phyloP scores from a whole-genome alignment of 1,284 basidiomycete genomes.

The Ganoderma lucidum region DNA sequence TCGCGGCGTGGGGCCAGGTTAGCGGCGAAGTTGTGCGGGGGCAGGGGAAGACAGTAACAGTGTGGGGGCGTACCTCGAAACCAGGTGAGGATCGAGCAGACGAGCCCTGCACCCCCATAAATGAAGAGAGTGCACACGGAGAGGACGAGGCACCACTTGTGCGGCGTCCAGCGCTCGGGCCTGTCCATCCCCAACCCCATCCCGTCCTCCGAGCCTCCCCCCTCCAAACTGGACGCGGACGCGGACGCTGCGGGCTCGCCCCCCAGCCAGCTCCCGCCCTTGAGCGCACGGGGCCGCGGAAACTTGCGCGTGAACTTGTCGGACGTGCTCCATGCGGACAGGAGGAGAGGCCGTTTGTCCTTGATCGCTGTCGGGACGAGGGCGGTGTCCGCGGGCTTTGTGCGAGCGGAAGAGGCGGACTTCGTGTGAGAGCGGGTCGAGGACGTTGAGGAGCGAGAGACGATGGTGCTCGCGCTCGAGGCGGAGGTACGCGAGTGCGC shows the following conservation, averaged over 20 bases:
- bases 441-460: slow-evolving; percentile 21
- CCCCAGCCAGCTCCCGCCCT: slow-evolving; percentile 31
- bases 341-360: slow-evolving; percentile 31
- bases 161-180: slow-evolving; percentile 56
- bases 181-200: slow-evolving; percentile 48
- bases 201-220: slow-evolving; percentile 47
- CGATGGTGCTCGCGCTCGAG: slow-evolving; percentile 28
- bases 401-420: neutral
- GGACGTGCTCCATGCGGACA: slow-evolving; percentile 42
- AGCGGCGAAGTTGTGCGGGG: neutral
- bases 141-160: slow-evolving; percentile 64
- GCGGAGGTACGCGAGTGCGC: slow-evolving; percentile 22
- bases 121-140: slow-evolving; percentile 59
- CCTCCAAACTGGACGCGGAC: slow-evolving; percentile 29
- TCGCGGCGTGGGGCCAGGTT: too few relatives aligned
- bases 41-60: neutral
- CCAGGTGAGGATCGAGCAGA: slow-evolving; percentile 62
- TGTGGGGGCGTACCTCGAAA: slow-evolving; percentile 56
- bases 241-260: neutral
- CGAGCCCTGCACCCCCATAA: slow-evolving; percentile 56
- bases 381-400: neutral
- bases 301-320: slow-evolving; percentile 63
- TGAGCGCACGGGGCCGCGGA: slow-evolving; percentile 52
- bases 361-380: slow-evolving; percentile 25
- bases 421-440: slow-evolving; percentile 1